A percentile compares a stretch with the other conserved stretches of the same genome.
Evolutionary conservation across 208 protist species (phyloP).

Genomic region (Herpetomonas tarakana): DNA sequence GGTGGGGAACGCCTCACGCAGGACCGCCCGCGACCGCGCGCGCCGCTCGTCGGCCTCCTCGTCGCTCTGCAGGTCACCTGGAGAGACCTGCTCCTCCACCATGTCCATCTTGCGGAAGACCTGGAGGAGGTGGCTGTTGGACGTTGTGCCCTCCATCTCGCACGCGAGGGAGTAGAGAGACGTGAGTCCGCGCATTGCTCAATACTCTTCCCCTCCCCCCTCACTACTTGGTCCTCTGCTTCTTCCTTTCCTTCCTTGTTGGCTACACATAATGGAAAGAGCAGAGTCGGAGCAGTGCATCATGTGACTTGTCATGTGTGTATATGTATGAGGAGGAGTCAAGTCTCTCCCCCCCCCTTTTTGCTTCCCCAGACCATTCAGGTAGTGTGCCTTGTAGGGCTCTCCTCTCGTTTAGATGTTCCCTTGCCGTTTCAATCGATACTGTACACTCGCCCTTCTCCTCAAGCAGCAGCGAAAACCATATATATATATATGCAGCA

Average conservation of each 20-base stretch:
- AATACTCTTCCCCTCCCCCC: background rate
- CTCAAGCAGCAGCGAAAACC: too few species aligned
- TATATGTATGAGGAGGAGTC: too few species aligned
- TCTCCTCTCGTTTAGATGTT: too few species aligned
- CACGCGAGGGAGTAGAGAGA: constrained; percentile 62
- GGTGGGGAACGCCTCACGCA: constrained; percentile 35
- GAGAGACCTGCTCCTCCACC: background rate
- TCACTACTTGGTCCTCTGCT: too few species aligned
- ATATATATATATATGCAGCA: too few species aligned
- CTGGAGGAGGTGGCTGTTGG: constrained; percentile 50
- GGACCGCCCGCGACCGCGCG: constrained; percentile 2
- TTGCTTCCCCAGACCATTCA: background rate
- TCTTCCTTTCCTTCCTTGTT: too few species aligned
- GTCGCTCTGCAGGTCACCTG: background rate
- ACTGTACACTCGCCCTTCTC: too few species aligned
- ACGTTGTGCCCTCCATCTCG: constrained; percentile 55
- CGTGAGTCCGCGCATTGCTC: constrained; percentile 53
- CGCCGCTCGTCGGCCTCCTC: constrained; percentile 2
- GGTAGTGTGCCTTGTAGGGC: too few species aligned
- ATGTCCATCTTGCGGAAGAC: constrained; percentile 50
- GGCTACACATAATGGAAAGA: too few species aligned
- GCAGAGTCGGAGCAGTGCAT: too few species aligned
- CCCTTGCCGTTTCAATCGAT: too few species aligned
- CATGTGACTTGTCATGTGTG: too few species aligned
- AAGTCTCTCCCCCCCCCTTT: background rate